Evolutionary conservation across 345 rosid genomes (phyloP), one percentile per base, ranked within the genome.

Genomic region (Eucalyptus erythrocorys): DNA sequence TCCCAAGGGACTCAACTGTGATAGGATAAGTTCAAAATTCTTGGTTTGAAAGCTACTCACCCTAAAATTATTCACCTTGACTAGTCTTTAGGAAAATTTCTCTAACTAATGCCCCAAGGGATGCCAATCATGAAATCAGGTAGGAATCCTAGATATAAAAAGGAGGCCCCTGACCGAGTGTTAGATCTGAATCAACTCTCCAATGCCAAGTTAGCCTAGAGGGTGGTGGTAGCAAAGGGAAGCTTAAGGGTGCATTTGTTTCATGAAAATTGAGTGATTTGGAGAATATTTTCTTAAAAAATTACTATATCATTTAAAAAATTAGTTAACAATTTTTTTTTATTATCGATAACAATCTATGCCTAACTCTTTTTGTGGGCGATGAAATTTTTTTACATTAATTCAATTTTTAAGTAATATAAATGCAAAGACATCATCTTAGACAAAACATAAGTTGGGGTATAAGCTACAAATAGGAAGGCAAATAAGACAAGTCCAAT

Each of bases 21-120:
- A 71, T 37, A 37, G 8, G 45, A 6, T 1, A 37, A 0, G 14
- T 37, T 37, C 3, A 0, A 2, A 71, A 2, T 71, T 71, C 27
- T 71, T 71, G 15, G 5, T 71, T 10, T 19, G 26, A 71, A 71
- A 37, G 6, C 27, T 37, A 37, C 82, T 40, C 8, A 21, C 7
- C 12, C 2, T 10, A 4, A 22, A 71, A 71, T 10, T 17, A 37
- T 37, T 71, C 13, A 37, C 12, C 14, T 0, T 22, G 4, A 10
- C 14, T 71, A 71, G 26, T 71, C 7, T 21, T 19, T 0, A 11
- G 14, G 82, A 37, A 71, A 71, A 10, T 37, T 71, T 21, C 2
- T 71, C 45, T 71, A 37, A 37, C 45, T 40, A 37, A 37, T 12
- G 82, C 45, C 45, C 26, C 27, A 37, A 71, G 42, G 24, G 45